A percentile compares a stretch with the other conserved stretches of the same genome.
Conservation (phyloP, 2,329 filamentous ascomycete species). For the Hysterium pulicare region DNA sequence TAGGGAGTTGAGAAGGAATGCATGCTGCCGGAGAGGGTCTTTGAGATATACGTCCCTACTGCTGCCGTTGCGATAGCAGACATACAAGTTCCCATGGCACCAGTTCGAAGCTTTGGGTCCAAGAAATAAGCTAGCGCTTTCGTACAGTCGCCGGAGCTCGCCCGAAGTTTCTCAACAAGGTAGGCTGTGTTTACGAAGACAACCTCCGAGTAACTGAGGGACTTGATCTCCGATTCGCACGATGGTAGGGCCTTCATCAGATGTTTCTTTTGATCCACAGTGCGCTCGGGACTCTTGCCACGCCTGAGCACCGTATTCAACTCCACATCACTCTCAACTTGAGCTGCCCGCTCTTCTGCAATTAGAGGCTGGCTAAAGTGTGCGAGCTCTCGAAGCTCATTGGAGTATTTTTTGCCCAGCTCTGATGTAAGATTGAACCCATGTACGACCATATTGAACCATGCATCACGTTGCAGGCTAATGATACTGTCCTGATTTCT, state of each 20-base stretch:
- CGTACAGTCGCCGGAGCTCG: conserved; percentile 83
- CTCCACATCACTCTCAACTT: conserved; percentile 94
- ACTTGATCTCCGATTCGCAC: conserved; percentile 73
- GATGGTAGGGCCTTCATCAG: conserved; percentile 71
- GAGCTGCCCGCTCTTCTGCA: conserved; percentile 81
- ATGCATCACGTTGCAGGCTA: conserved; percentile 79
- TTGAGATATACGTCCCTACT: conserved; percentile 74
- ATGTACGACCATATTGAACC: conserved; percentile 97
- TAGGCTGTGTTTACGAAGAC: conserved; percentile 91
- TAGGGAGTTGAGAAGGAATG: conserved; percentile 86
- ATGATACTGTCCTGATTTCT: conserved; percentile 51
- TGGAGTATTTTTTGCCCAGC: conserved; percentile 67
- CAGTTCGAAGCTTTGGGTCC: conserved; percentile 73
- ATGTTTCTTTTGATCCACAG: conserved; percentile 74
- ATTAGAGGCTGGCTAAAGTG: conserved; percentile 84
- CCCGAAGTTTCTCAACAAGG: conserved; percentile 82
- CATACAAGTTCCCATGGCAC: conserved; percentile 62
- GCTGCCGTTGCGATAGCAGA: conserved; percentile 63
- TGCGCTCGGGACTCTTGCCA: conserved; percentile 76
- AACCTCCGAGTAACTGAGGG: conserved; percentile 81
- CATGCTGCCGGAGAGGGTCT: conserved; percentile 67
- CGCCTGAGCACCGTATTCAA: conserved; percentile 89
- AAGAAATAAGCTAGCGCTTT: conserved; percentile 88
- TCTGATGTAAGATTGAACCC: conserved; percentile 76
- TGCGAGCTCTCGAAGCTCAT: conserved; percentile 80